Conservation (phyloP, 2,329 filamentous ascomycete genomes). For the Nemania sp. region DNA sequence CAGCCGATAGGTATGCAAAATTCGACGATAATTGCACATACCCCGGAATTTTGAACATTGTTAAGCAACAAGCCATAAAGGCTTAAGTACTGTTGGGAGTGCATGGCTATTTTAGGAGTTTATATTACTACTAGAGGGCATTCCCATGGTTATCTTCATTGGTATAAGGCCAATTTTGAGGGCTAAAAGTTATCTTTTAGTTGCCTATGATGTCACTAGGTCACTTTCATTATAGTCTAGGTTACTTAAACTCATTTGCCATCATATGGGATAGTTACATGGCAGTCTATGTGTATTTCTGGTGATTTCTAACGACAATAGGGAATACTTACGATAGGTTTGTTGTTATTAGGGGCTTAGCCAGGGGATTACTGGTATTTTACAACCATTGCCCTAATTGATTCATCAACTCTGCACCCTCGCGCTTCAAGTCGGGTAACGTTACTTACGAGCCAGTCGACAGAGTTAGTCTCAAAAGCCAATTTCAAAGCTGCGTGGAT, state of each 20-base stretch:
- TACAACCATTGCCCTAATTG: neutral
- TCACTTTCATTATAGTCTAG: too few species aligned
- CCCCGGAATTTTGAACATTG: conserved; percentile 27
- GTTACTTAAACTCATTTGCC: too few species aligned
- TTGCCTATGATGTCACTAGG: too few species aligned
- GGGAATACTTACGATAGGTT: too few species aligned
- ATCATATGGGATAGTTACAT: too few species aligned
- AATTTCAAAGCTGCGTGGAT: neutral
- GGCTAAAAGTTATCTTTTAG: too few species aligned
- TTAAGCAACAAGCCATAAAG: conserved; percentile 11
- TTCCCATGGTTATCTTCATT: too few species aligned
- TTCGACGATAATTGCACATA: conserved; percentile 33
- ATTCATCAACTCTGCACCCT: neutral
- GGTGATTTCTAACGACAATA: too few species aligned
- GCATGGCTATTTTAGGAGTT: neutral
- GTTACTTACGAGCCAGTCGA: neutral
- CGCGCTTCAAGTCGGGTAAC: neutral
- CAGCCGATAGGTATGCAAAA: conserved; percentile 28
- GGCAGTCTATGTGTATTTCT: too few species aligned
- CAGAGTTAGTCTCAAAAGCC: neutral
- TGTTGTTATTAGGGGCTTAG: too few species aligned
- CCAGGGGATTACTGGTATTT: too few species aligned
- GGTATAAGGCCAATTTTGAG: too few species aligned
- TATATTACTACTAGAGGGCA: neutral
- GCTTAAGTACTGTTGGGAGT: neutral